These are phyloP conservation scores for Sarocladium brachiariae DNA, from an alignment of 2,329 filamentous ascomycete species.

Conservation along the genomic window DNA sequence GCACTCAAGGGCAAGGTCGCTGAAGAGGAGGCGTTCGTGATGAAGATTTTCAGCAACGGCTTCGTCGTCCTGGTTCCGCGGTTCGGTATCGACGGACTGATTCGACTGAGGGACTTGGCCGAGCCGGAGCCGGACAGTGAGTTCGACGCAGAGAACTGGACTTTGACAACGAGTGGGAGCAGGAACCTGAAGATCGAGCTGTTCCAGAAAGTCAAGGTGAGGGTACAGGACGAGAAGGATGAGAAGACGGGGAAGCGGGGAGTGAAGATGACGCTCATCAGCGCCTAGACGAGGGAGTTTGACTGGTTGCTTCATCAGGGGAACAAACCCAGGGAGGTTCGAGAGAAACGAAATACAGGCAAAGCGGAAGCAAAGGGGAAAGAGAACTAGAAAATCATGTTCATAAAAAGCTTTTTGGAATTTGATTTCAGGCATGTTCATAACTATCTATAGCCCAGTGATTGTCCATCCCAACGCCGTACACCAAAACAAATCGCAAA, in stretches of 20 bases:
- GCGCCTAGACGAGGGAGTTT: no score
- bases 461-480: constrained; percentile 2
- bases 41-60: constrained; percentile 96
- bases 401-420: not conserved
- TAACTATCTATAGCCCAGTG: not conserved
- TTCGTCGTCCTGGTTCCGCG: constrained; percentile 93
- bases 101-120: constrained; percentile 76
- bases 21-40: constrained; percentile 89
- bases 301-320: no score
- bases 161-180: constrained; percentile 54
- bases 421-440: constrained; percentile 8
- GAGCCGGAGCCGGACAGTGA: constrained; percentile 70
- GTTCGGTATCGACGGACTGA: constrained; percentile 91
- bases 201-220: constrained; percentile 86
- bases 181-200: constrained; percentile 62
- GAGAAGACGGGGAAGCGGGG: constrained; percentile 94
- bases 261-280: constrained; percentile 66
- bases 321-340: no score
- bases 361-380: not conserved
- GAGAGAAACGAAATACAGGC: no score
- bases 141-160: constrained; percentile 83
- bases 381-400: not conserved
- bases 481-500: constrained; percentile 9
- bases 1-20: constrained; percentile 71
- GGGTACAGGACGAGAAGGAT: constrained; percentile 88